These are phyloP conservation scores for Colletotrichum sp. DNA, from an alignment of 2,329 filamentous ascomycete genomes.

Conservation along the genomic window DNA sequence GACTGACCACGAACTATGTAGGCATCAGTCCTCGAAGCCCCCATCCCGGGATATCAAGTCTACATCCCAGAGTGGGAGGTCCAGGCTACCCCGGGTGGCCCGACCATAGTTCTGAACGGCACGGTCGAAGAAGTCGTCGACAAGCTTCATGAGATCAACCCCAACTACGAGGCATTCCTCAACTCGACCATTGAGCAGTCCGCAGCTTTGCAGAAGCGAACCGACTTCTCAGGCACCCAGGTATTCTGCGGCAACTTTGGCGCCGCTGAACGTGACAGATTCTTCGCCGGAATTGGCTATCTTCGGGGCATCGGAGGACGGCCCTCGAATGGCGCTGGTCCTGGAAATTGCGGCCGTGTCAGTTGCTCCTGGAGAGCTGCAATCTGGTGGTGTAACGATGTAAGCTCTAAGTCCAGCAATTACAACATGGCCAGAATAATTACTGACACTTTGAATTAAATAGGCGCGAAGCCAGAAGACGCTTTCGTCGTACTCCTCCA, in stretches of 20 bases:
- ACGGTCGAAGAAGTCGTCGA: not conserved
- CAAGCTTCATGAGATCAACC: not conserved
- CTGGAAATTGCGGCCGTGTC: not conserved
- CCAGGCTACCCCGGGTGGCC: not conserved
- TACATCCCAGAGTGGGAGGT: not conserved
- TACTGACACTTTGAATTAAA: not conserved
- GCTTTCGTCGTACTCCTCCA: not conserved
- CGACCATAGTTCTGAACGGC: not conserved
- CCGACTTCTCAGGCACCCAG: not conserved
- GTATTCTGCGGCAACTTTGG: not conserved
- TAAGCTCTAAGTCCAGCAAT: rapidly evolving
- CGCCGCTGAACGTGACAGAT: not conserved
- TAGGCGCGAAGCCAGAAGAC: not conserved
- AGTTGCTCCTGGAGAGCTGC: not conserved
- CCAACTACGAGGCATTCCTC: not conserved
- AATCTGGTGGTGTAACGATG: not conserved
- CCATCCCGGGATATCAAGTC: not conserved
- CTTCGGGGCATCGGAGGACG: not conserved
- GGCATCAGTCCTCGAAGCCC: not conserved
- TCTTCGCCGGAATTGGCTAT: not conserved
- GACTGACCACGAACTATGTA: not conserved
- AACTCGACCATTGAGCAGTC: not conserved
- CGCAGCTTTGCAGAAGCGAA: not conserved
- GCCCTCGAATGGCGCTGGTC: not conserved
- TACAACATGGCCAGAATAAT: rapidly evolving